Evolutionary conservation across 108 stramenopile genomes (phyloP).

Genomic region (Chaetoceros muelleri): DNA sequence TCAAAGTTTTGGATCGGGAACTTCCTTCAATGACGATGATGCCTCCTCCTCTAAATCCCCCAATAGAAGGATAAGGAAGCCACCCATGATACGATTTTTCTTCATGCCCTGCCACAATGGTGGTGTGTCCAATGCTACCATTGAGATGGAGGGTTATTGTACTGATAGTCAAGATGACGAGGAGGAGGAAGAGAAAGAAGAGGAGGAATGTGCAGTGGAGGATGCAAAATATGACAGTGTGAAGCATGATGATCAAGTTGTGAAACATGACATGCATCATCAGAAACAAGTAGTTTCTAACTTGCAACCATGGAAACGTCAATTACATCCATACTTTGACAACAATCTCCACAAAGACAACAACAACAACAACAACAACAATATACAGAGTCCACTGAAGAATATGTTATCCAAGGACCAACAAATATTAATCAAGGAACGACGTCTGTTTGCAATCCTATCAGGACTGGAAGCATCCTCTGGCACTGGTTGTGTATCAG

Average conservation of each 20-base stretch:
- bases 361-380: neutral
- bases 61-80: neutral
- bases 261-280: neutral
- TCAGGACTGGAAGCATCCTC: neutral
- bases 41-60: neutral
- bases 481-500: slow-evolving; percentile 9
- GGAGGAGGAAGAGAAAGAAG: neutral
- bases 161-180: slow-evolving; percentile 35
- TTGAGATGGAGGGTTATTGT: slow-evolving; percentile 44
- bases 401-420: neutral
- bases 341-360: neutral
- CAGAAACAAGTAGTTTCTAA: neutral
- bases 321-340: neutral
- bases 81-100: neutral
- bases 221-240: slow-evolving; percentile 9
- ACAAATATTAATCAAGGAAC: slow-evolving; percentile 6
- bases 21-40: neutral
- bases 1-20: neutral
- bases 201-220: slow-evolving; percentile 1
- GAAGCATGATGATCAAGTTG: slow-evolving; percentile 3
- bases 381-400: neutral
- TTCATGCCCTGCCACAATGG: neutral
- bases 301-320: neutral
- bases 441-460: slow-evolving; percentile 16
- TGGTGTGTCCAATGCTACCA: neutral